Evolutionary conservation across 2,329 filamentous ascomycete species (phyloP).

Genomic region (Chalara sp.): DNA sequence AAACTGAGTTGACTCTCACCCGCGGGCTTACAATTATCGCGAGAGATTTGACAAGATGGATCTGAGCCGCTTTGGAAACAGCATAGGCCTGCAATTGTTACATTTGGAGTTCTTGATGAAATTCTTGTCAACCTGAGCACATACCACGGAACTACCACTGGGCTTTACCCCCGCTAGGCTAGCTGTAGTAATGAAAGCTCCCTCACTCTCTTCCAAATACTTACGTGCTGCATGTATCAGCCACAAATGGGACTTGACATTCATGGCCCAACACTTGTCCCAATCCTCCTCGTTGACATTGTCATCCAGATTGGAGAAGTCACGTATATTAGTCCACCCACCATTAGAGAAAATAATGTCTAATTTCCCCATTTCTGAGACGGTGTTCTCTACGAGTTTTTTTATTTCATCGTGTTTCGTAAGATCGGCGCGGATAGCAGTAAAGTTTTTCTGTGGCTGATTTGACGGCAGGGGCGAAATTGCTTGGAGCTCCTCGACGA

Average conservation of each 20-base stretch:
- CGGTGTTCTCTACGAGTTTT: slow-evolving; percentile 50
- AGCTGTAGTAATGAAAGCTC: slow-evolving; percentile 57
- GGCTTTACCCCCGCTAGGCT: slow-evolving; percentile 58
- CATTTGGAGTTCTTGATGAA: neutral
- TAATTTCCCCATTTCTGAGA: slow-evolving; percentile 58
- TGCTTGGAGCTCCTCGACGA: slow-evolving; percentile 47
- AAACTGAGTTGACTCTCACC: slow-evolving; percentile 53
- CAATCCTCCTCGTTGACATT: slow-evolving; percentile 51
- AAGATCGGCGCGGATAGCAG: slow-evolving; percentile 60
- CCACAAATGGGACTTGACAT: slow-evolving; percentile 57
- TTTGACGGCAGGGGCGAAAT: slow-evolving; percentile 34
- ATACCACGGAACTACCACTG: slow-evolving; percentile 52
- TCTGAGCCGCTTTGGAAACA: slow-evolving; percentile 69
- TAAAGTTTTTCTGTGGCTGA: slow-evolving; percentile 23
- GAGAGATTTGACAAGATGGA: slow-evolving; percentile 49
- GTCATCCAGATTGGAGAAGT: slow-evolving; percentile 42
- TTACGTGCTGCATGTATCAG: slow-evolving; percentile 48
- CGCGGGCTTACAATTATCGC: slow-evolving; percentile 45
- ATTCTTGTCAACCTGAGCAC: slow-evolving; percentile 4
- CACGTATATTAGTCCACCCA: slow-evolving; percentile 43
- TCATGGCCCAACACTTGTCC: slow-evolving; percentile 53
- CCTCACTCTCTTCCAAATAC: slow-evolving; percentile 49
- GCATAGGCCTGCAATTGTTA: slow-evolving; percentile 53
- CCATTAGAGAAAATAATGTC: slow-evolving; percentile 76
- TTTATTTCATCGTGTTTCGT: slow-evolving; percentile 51